Conservation (phyloP, 176 grass and related monocot species). For the Secale cereale region DNA sequence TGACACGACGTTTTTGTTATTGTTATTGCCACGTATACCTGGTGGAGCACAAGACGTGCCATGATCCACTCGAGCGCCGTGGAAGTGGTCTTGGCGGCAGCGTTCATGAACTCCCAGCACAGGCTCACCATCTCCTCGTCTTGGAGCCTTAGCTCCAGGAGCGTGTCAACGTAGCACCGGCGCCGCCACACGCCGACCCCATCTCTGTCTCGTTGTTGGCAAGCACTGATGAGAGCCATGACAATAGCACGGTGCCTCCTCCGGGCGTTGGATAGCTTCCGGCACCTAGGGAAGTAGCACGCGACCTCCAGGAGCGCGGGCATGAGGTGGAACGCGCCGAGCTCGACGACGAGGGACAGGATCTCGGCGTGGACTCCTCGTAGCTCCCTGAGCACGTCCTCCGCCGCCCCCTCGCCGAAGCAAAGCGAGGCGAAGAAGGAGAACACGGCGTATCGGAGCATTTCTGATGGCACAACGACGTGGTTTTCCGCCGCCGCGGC, state of each 20-base stretch:
- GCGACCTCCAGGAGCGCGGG: neutral
- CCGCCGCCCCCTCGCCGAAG: neutral
- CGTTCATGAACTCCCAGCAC: conserved; percentile 47
- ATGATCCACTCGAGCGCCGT: conserved; percentile 34
- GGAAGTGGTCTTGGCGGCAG: conserved; percentile 12
- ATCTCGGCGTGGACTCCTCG: conserved; percentile 5
- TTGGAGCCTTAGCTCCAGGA: neutral
- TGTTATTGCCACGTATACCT: conserved; percentile 16
- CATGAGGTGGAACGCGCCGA: conserved; percentile 27
- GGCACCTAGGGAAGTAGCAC: neutral
- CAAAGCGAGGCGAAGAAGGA: conserved; percentile 20
- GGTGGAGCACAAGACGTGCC: conserved; percentile 25
- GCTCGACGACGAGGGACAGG: conserved; percentile 8
- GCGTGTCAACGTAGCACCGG: conserved; percentile 31
- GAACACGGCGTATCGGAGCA: conserved; percentile 21
- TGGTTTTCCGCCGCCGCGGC: neutral
- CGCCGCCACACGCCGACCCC: neutral
- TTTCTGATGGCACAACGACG: neutral
- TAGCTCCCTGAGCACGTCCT: neutral
- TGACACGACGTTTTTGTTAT: too few relatives aligned
- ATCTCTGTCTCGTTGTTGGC: neutral
- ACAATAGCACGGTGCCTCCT: neutral
- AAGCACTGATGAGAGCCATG: neutral
- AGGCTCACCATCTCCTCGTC: conserved; percentile 29
- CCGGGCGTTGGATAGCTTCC: neutral